Percentiles rank a stretch among this genome's conserved stretches.
phyloP scores from a whole-genome alignment of 2,329 filamentous ascomycete species.

The Dichotomopilus funicola region DNA sequence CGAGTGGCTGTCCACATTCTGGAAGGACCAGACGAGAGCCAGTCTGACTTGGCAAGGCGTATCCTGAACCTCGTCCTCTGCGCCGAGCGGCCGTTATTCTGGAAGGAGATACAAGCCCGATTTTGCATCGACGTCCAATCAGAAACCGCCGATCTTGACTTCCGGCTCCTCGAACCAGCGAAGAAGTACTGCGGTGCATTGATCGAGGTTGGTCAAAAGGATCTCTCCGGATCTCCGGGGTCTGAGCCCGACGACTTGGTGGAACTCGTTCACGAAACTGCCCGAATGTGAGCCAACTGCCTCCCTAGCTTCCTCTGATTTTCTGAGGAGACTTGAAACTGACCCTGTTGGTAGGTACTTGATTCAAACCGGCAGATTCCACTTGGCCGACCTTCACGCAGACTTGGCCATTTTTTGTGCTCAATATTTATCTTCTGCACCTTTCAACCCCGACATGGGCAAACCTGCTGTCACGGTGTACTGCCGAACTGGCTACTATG shows the following conservation, averaged over 20 bases:
- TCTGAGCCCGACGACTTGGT: not conserved
- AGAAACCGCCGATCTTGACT: conserved; percentile 1
- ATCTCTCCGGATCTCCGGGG: too few relatives aligned
- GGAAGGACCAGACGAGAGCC: not conserved
- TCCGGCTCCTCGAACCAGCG: not conserved
- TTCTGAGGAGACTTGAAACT: not conserved
- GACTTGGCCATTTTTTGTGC: conserved; percentile 2
- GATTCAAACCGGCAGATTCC: not conserved
- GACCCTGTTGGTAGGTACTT: not conserved
- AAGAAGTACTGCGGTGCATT: conserved; percentile 6
- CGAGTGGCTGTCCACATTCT: conserved; percentile 1
- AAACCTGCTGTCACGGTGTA: not conserved
- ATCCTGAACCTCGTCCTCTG: conserved; percentile 2
- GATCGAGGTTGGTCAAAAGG: not conserved
- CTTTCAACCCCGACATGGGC: not conserved
- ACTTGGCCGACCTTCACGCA: not conserved
- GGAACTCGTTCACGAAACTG: conserved; percentile 4
- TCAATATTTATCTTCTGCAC: not conserved
- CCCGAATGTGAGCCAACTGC: not conserved
- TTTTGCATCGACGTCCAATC: not conserved
- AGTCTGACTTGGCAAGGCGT: not conserved
- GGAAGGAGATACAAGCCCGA: conserved; percentile 3
- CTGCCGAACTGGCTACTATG: conserved; percentile 1
- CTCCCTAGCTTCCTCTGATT: not conserved
- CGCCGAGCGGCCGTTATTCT: conserved; percentile 1